Evolutionary conservation across 495 filamentous ascomycete species (phyloP).

Genomic region (Daldinia vernicosa): DNA sequence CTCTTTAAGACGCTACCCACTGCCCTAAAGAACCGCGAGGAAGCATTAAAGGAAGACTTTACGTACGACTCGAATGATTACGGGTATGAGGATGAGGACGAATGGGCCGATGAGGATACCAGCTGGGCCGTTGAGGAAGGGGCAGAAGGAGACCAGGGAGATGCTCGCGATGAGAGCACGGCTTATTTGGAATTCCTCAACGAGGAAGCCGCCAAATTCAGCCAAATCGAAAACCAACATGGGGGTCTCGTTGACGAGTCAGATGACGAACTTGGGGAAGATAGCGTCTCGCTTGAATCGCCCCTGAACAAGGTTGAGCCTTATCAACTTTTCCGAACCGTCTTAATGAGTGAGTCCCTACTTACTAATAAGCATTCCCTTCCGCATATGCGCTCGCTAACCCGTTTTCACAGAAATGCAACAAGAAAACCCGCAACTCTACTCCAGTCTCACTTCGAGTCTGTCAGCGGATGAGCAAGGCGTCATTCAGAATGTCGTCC

Average conservation of each 20-base stretch:
- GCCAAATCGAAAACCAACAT: slow-evolving; percentile 52
- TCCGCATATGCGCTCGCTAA: slow-evolving; percentile 33
- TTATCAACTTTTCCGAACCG: slow-evolving; percentile 83
- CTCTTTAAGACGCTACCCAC: slow-evolving; percentile 91
- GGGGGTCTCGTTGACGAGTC: slow-evolving; percentile 66
- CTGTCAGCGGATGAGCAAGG: slow-evolving; percentile 83
- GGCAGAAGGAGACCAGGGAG: slow-evolving; percentile 63
- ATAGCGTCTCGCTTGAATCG: slow-evolving; percentile 90
- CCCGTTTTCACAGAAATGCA: slow-evolving; percentile 73
- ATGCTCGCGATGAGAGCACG: slow-evolving; percentile 86
- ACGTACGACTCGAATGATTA: slow-evolving; percentile 72
- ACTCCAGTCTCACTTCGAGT: slow-evolving; percentile 78
- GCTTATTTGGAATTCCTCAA: slow-evolving; percentile 97
- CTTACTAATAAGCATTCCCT: background rate
- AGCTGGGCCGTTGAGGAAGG: slow-evolving; percentile 60
- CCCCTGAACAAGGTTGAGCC: slow-evolving; percentile 95
- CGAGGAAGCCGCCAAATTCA: slow-evolving; percentile 90
- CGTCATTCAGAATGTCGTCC: slow-evolving; percentile 79
- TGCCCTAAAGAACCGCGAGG: slow-evolving; percentile 89
- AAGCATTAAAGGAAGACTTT: slow-evolving; percentile 91
- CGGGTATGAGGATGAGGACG: slow-evolving; percentile 78
- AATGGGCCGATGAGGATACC: slow-evolving; percentile 76
- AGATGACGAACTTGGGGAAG: slow-evolving; percentile 90
- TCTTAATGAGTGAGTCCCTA: slow-evolving; percentile 78
- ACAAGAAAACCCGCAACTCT: slow-evolving; percentile 89